Base-by-base conservation (phyloP, 805 yeast genomes). In the Zygotorulaspora sp. region DNA sequence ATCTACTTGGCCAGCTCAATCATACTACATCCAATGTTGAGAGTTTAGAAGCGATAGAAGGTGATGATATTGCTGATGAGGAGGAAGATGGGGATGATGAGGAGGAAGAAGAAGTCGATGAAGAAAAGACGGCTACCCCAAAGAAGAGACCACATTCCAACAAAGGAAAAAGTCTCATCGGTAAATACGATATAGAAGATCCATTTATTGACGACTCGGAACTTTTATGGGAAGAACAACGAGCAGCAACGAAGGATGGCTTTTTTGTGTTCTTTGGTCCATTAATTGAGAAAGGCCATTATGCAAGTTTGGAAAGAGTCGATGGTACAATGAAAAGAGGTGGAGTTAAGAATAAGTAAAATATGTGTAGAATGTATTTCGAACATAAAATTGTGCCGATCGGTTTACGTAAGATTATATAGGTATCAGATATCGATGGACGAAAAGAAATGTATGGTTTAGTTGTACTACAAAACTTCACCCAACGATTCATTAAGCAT, bases 191-290 rank as follows among this genome's bases (percentile, higher is more conserved):
- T 58, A 70, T 77, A 33, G 80, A 84, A 43, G 99, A 92, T 61
- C 98, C 97, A 2, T 92, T 92, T 55, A 92, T 92, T 41, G 99
- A 92, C 64, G 98, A 92, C 62, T 75, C 86, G 11, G 99, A 92
- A 62, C 67, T 88, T 50, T 74, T 78, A 40, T 83, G 92, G 83
- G 98, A 92, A 62, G 96, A 89, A 59, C 94, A 84, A 53, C 79
- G 95, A 6, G 89, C 90, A 2, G 79, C 90, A 1, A 88, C 96
- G 0, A 83, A 83, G 48, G 97, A 92, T 55, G 98, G 97, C 1
- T 92, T 89, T 58, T 92, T 90, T 50, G 96, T 92, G 0, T 92
- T 80, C 61, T 85, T 88, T 68, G 99, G 99, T 0, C 94, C 95
- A 2, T 66, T 90, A 43, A 78, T 82, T 19, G 89, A 82, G 32